Evolutionary conservation across 2,329 filamentous ascomycete species (phyloP).

Genomic region (Pyrenochaeta sp.): DNA sequence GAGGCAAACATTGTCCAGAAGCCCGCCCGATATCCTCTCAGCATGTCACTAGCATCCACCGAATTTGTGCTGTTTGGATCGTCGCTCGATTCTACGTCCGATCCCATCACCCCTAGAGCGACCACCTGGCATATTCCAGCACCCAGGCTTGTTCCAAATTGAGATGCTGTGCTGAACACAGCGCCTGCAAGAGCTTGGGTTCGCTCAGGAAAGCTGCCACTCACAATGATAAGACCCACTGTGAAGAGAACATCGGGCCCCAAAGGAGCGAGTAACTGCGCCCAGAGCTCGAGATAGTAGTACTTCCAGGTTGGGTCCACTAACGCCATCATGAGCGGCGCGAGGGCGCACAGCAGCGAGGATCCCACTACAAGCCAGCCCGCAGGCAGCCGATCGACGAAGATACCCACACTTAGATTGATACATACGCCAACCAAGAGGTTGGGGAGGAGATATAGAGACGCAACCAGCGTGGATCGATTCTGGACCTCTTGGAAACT

Average conservation of each 20-base stretch:
- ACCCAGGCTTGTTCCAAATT: constrained; percentile 60
- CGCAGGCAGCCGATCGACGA: constrained; percentile 56
- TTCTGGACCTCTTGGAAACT: constrained; percentile 54
- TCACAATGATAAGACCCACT: constrained; percentile 63
- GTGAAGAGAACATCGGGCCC: constrained; percentile 64
- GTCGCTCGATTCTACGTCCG: too few relatives aligned
- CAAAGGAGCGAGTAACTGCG: constrained; percentile 53
- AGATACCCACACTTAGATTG: constrained; percentile 56
- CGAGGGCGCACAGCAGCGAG: constrained; percentile 54
- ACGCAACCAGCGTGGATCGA: constrained; percentile 40
- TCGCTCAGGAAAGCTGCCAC: constrained; percentile 62
- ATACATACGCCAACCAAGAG: constrained; percentile 48
- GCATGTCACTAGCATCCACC: too few relatives aligned
- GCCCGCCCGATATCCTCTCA: too few relatives aligned
- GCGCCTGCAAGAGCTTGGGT: constrained; percentile 68
- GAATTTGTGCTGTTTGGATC: too few relatives aligned
- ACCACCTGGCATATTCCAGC: constrained; percentile 36
- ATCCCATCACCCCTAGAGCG: constrained; percentile 10
- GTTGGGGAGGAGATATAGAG: constrained; percentile 55
- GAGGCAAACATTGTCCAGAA: too few relatives aligned
- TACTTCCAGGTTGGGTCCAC: constrained; percentile 60
- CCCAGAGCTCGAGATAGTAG: constrained; percentile 59
- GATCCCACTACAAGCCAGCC: constrained; percentile 53
- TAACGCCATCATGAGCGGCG: constrained; percentile 66
- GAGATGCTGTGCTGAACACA: constrained; percentile 67